phyloP scores from a whole-genome alignment of 257 asterid genomes.

The Datura wrightii region DNA sequence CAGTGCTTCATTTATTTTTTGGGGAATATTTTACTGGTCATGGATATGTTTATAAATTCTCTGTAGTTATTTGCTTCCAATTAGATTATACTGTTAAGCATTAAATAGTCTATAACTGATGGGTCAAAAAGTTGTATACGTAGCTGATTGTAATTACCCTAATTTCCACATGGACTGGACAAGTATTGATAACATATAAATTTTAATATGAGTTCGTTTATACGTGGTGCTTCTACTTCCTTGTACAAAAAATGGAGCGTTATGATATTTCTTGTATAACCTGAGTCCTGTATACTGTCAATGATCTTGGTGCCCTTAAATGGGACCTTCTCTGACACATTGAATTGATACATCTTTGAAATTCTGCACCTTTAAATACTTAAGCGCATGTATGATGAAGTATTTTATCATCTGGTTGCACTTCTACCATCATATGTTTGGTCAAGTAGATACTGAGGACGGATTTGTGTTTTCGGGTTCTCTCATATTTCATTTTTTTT shows the following conservation, averaged over 20 bases:
- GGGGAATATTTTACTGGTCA: background rate
- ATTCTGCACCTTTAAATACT: slow-evolving; percentile 12
- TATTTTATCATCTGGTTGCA: slow-evolving; percentile 26
- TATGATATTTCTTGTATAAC: background rate
- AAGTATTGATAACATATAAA: slow-evolving; percentile 1
- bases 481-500: background rate
- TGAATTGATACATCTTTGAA: slow-evolving; percentile 16
- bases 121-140: slow-evolving; percentile 4
- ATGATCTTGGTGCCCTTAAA: slow-evolving; percentile 27
- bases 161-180: slow-evolving; percentile 4
- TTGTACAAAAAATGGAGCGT: background rate
- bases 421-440: slow-evolving; percentile 1
- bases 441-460: background rate
- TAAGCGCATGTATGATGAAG: background rate
- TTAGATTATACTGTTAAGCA: slow-evolving; percentile 4
- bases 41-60: slow-evolving; percentile 1
- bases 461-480: slow-evolving; percentile 9
- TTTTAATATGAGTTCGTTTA: background rate
- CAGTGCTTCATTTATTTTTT: background rate
- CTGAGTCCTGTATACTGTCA: background rate
- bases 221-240: background rate
- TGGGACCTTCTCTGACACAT: slow-evolving; percentile 2
- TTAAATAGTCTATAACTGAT: background rate
- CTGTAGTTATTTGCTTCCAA: slow-evolving; percentile 15
- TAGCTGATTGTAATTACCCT: slow-evolving; percentile 8